Evolutionary conservation across 352 stramenopile genomes (phyloP).

Genomic region (Globisporangium barbulae): DNA sequence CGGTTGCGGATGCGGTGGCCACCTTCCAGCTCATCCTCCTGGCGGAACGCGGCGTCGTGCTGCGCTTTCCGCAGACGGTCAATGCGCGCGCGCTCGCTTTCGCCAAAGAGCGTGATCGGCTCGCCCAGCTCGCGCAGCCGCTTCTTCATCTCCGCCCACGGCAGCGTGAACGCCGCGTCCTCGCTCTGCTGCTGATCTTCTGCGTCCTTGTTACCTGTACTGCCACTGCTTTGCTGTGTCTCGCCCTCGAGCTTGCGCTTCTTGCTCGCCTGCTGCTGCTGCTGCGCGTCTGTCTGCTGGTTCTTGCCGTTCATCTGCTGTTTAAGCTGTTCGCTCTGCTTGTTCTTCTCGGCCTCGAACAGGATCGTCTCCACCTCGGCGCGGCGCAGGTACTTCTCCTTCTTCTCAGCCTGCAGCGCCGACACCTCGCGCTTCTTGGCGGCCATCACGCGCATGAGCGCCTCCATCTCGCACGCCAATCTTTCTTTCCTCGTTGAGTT

Average conservation of each 20-base stretch:
- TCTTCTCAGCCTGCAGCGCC: conserved; percentile 47
- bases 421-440: conserved; percentile 82
- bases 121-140: conserved; percentile 77
- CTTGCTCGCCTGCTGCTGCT: conserved; percentile 22
- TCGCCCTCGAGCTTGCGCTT: conserved; percentile 41
- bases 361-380: conserved; percentile 69
- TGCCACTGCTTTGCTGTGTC: conserved; percentile 5
- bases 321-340: conserved; percentile 14
- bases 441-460: conserved; percentile 67
- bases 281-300: conserved; percentile 6
- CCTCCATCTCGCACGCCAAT: conserved; percentile 45
- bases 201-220: neutral
- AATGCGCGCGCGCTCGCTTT: conserved; percentile 60
- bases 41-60: conserved; percentile 52
- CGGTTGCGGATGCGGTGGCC: conserved; percentile 80
- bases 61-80: conserved; percentile 63
- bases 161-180: conserved; percentile 33
- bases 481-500: neutral
- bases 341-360: conserved; percentile 23
- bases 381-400: conserved; percentile 78
- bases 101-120: conserved; percentile 88
- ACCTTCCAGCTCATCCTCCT: conserved; percentile 67
- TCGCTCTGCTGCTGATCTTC: neutral
- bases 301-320: conserved; percentile 7
- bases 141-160: conserved; percentile 74